These are phyloP conservation scores for Claviceps arundinis DNA, from an alignment of 2,329 filamentous ascomycete species.

Conservation along the genomic window DNA sequence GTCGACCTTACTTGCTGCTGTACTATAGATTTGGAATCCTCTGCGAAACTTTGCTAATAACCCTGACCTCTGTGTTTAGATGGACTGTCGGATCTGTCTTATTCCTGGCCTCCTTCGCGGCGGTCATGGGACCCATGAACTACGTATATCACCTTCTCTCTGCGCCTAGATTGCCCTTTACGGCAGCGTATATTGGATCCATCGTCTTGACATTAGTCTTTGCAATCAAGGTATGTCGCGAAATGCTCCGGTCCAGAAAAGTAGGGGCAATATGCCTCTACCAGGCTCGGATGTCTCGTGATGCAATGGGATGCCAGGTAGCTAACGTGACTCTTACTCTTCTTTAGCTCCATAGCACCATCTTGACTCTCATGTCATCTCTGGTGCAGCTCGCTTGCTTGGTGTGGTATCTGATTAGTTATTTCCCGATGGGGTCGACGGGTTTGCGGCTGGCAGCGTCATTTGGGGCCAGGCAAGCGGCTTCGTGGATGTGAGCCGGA, in stretches of 20 bases:
- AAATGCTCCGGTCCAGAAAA: not conserved
- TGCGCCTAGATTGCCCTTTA: conserved; percentile 76
- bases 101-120: conserved; percentile 85
- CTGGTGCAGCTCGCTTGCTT: conserved; percentile 74
- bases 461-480: conserved; percentile 72
- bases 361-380: conserved; percentile 75
- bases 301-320: not conserved
- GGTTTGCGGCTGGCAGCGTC: conserved; percentile 75
- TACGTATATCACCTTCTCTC: conserved; percentile 81
- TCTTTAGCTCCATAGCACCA: conserved; percentile 63
- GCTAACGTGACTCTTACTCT: conserved; percentile 5
- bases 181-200: conserved; percentile 86
- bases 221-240: conserved; percentile 67
- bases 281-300: too few relatives aligned
- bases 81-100: conserved; percentile 89
- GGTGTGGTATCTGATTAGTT: conserved; percentile 89
- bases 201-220: conserved; percentile 86
- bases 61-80: conserved; percentile 23
- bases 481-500: conserved; percentile 62
- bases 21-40: not conserved
- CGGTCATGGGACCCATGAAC: conserved; percentile 78
- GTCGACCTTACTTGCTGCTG: not conserved
- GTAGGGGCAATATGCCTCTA: not conserved
- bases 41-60: conserved; percentile 13
- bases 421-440: conserved; percentile 92